Conservation (phyloP, 169 alveolate genomes). For the Plasmodium adleri region DNA sequence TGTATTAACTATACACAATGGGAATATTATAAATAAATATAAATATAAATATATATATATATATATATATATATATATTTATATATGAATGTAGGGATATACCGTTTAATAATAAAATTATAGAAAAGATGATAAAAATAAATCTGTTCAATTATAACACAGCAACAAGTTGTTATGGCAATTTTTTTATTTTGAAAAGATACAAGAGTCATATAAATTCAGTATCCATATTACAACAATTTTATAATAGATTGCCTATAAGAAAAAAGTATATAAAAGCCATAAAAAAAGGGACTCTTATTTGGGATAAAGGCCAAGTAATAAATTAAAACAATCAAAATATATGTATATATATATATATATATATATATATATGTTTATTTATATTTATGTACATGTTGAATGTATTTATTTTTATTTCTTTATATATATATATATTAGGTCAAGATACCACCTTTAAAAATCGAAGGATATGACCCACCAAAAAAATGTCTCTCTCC, state of each 20-base stretch:
- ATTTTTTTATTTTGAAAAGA: conserved; percentile 14
- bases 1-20: too few relatives aligned
- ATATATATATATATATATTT: conserved; percentile 12
- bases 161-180: conserved; percentile 19
- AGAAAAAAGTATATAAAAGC: conserved; percentile 86
- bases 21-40: not conserved
- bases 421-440: conserved; percentile 9
- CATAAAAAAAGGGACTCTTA: conserved; percentile 86
- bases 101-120: not conserved
- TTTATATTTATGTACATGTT: conserved; percentile 6
- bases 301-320: conserved; percentile 91
- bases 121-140: conserved; percentile 9
- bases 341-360: not conserved
- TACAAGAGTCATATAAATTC: conserved; percentile 84
- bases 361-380: conserved; percentile 13
- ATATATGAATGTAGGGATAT: not conserved
- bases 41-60: conserved; percentile 5
- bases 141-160: not conserved
- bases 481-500: conserved; percentile 85
- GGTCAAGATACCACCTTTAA: conserved; percentile 86
- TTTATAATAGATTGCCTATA: conserved; percentile 86
- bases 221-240: conserved; percentile 88
- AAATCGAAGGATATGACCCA: conserved; percentile 85
- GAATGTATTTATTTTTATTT: too few relatives aligned
- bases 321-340: too few relatives aligned